These are phyloP conservation scores for Globisporangium alternatum DNA, from an alignment of 352 stramenopile genomes.

Conservation along the genomic window DNA sequence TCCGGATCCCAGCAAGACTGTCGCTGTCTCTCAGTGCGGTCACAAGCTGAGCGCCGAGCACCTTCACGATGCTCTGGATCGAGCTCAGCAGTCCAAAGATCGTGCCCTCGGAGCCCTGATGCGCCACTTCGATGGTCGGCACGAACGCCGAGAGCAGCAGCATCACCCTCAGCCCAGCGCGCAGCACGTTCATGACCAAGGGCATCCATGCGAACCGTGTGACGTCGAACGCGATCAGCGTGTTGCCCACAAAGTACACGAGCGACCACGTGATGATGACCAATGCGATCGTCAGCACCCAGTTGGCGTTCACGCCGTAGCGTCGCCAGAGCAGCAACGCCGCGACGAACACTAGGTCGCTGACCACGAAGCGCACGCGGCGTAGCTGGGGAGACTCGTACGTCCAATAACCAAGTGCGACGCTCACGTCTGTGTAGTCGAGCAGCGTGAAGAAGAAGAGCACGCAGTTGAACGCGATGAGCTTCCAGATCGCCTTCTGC, in stretches of 20 bases:
- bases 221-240: slow-evolving; percentile 24
- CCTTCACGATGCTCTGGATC: slow-evolving; percentile 30
- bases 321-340: slow-evolving; percentile 24
- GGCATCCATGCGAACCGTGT: slow-evolving; percentile 19
- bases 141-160: slow-evolving; percentile 33
- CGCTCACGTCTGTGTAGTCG: slow-evolving; percentile 19
- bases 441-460: slow-evolving; percentile 40
- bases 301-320: slow-evolving; percentile 24
- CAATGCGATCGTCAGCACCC: slow-evolving; percentile 16
- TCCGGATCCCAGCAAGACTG: slow-evolving; percentile 6
- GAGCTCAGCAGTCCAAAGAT: slow-evolving; percentile 36
- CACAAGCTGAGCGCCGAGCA: slow-evolving; percentile 26
- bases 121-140: slow-evolving; percentile 40
- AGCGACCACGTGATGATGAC: slow-evolving; percentile 20
- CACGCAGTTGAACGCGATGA: slow-evolving; percentile 40
- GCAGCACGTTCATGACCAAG: slow-evolving; percentile 1
- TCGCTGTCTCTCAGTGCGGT: too few species aligned
- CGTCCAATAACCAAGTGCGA: slow-evolving; percentile 5
- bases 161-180: slow-evolving; percentile 14
- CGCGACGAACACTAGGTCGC: too few species aligned
- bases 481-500: slow-evolving; percentile 45
- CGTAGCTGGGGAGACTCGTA: slow-evolving; percentile 19
- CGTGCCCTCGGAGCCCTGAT: slow-evolving; percentile 37
- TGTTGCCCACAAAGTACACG: slow-evolving; percentile 10
- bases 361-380: slow-evolving; percentile 16